Base-by-base conservation (phyloP, 305 asterid genomes). In the Rubia tinctorum region DNA sequence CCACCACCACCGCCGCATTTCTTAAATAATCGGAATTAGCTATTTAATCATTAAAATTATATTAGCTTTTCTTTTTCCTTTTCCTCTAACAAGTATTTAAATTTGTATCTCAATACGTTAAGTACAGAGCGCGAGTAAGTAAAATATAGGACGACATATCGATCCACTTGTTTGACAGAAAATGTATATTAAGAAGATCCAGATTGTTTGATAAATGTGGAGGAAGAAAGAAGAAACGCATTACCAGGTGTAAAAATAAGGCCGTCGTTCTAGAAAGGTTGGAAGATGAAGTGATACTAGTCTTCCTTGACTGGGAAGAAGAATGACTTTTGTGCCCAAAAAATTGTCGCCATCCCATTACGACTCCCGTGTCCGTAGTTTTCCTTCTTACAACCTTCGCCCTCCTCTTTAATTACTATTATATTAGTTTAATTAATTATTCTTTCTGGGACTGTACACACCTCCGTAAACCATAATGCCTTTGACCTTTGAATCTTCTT, bases 401-500 rank as follows among this genome's bases (percentile, higher is more conserved):
- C 69, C 75, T 43, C 58, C 1, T 55, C 25, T 55, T 55, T 55
- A 55, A 55, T 55, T 34, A 34, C 2, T 27, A 27, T 27, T 1
- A 1, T 53, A 53, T 27, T n/a, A 55, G 61, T 55, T 53, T 17
- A 53, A 53, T 55, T 55, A 55, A 39, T 18, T 43, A 49, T 2
- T 30, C 68, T 63, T 12, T 66, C 20, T 40, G 44, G 70, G 70
- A 45, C 70, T 40, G 30, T 42, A 18, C 17, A 12, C 27, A 60
- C 30, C 22, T 11, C 11, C 37, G 37, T 34, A 34, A 34, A 34
- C 37, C 68, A 85, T 53, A 66, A 77, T 85, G 86, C 68, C 70
- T 78, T 89, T 88, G 94, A 88, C 92, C 86, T 81, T 83, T 84
- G 89, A 85, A 84, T 78, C 39, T 64, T 69, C 47, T 75, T 73